A percentile compares a stretch with the other conserved stretches of the same genome.
Conservation (phyloP, 371 early-diverging fungal genomes). For the Coemansia sp. region DNA sequence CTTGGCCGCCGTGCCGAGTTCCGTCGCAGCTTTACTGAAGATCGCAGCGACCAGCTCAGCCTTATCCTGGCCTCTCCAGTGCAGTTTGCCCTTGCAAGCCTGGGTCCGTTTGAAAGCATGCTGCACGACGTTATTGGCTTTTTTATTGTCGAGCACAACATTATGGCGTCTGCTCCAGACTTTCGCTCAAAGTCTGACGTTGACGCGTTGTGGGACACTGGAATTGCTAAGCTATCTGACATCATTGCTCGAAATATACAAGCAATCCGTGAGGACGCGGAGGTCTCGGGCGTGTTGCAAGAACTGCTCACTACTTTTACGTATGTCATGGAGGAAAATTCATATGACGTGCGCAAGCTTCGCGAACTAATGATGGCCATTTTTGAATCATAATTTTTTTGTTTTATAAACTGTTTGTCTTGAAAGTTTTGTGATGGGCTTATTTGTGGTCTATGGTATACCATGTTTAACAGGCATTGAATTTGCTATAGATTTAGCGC, state of each 20-base stretch:
- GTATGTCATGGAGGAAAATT: slow-evolving; percentile 82
- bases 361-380: slow-evolving; percentile 60
- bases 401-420: not conserved
- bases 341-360: slow-evolving; percentile 68
- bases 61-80: slow-evolving; percentile 30
- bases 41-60: slow-evolving; percentile 65
- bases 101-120: slow-evolving; percentile 68
- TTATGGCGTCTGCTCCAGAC: slow-evolving; percentile 84
- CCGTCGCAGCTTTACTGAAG: slow-evolving; percentile 85
- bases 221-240: slow-evolving; percentile 73
- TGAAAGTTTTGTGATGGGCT: no score
- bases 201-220: slow-evolving; percentile 86
- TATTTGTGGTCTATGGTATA: no score
- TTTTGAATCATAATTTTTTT: slow-evolving; percentile 19
- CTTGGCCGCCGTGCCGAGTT: slow-evolving; percentile 84
- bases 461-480: no score
- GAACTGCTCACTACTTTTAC: slow-evolving; percentile 74
- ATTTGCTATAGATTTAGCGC: no score
- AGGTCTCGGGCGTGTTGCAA: slow-evolving; percentile 76
- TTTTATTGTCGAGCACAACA: slow-evolving; percentile 90
- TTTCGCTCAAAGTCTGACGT: slow-evolving; percentile 88
- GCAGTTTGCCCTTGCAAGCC: slow-evolving; percentile 58
- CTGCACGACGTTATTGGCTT: slow-evolving; percentile 92
- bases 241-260: slow-evolving; percentile 77
- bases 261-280: slow-evolving; percentile 70